These are phyloP conservation scores for Phytophthora quininea DNA, from an alignment of 352 stramenopile species.

Conservation along the genomic window DNA sequence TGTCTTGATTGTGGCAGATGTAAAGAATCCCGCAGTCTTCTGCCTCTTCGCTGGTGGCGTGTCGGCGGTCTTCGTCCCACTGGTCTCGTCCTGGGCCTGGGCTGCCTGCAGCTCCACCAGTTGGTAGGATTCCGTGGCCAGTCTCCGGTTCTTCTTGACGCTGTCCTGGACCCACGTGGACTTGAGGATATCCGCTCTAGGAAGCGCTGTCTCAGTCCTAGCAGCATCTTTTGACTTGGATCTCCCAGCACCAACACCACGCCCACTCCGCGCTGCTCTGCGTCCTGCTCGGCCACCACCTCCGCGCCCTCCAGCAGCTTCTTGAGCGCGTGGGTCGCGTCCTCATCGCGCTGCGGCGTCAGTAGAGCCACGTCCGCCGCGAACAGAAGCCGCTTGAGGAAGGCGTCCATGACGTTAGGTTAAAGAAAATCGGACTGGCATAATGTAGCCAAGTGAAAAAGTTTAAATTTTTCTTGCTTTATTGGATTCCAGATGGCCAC, in stretches of 20 bases:
- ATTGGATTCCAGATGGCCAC: no score
- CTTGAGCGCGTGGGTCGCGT: slow-evolving; percentile 5
- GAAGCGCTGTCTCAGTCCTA: slow-evolving; percentile 21
- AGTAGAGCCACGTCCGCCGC: slow-evolving; percentile 40
- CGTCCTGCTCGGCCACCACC: slow-evolving; percentile 22
- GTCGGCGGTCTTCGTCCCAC: no score
- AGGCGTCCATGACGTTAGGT: slow-evolving; percentile 65
- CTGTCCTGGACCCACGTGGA: slow-evolving; percentile 52
- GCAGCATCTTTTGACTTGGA: slow-evolving; percentile 17
- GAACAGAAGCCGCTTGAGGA: slow-evolving; percentile 58
- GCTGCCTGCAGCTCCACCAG: slow-evolving; percentile 1
- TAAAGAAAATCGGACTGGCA: no score
- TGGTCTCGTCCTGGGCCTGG: background rate
- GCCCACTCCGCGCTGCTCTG: slow-evolving; percentile 14
- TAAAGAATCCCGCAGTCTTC: slow-evolving; percentile 22
- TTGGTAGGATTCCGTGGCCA: slow-evolving; percentile 31
- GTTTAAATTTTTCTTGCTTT: no score
- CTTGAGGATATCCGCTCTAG: slow-evolving; percentile 30
- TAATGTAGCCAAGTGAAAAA: no score
- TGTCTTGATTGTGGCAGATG: background rate
- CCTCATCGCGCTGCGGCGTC: slow-evolving; percentile 6
- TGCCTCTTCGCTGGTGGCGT: slow-evolving; percentile 27
- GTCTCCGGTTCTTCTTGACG: slow-evolving; percentile 39
- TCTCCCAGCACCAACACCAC: slow-evolving; percentile 33
- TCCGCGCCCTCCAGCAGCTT: slow-evolving; percentile 37